Percentiles rank a stretch among this genome's conserved stretches.
Conservation (phyloP, 208 protist species). For the Trypanosomatidae sp. region DNA sequence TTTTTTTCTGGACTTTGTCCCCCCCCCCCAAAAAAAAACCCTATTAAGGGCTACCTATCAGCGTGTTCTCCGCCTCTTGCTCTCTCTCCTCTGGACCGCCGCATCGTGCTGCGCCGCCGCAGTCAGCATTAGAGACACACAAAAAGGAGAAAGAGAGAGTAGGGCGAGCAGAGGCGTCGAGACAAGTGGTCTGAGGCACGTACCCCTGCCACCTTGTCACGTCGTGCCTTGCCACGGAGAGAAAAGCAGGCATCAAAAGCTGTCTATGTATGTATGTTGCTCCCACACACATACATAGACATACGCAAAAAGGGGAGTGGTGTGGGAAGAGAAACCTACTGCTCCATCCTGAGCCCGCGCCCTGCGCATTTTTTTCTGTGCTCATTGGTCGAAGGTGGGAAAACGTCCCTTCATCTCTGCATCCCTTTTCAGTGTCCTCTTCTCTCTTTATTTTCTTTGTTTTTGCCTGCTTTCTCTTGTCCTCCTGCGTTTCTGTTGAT, state of each 20-base stretch:
- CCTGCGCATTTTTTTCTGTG: neutral
- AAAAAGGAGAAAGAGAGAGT: neutral
- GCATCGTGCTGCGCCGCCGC: neutral
- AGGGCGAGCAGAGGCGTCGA: neutral
- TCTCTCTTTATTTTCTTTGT: neutral
- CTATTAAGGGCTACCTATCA: neutral
- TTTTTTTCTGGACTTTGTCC: neutral
- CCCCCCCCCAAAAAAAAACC: neutral
- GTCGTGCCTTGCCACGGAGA: neutral
- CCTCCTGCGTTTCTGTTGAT: neutral
- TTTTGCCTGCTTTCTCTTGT: neutral
- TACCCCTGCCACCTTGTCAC: neutral
- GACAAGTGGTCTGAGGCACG: neutral
- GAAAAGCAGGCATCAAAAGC: neutral
- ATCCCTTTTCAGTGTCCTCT: neutral
- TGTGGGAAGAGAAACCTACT: neutral
- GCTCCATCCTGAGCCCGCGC: neutral
- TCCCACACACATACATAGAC: neutral
- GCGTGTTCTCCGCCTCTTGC: neutral
- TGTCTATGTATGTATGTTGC: neutral
- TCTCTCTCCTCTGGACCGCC: neutral
- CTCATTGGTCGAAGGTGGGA: neutral
- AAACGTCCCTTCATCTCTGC: neutral
- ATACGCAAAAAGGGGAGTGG: neutral
- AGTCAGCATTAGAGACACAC: neutral